Percentiles rank a stretch among this genome's conserved stretches.
These are phyloP conservation scores for Flagelloscypha sp. DNA, from an alignment of 768 basidiomycete species.

Conservation along the genomic window DNA sequence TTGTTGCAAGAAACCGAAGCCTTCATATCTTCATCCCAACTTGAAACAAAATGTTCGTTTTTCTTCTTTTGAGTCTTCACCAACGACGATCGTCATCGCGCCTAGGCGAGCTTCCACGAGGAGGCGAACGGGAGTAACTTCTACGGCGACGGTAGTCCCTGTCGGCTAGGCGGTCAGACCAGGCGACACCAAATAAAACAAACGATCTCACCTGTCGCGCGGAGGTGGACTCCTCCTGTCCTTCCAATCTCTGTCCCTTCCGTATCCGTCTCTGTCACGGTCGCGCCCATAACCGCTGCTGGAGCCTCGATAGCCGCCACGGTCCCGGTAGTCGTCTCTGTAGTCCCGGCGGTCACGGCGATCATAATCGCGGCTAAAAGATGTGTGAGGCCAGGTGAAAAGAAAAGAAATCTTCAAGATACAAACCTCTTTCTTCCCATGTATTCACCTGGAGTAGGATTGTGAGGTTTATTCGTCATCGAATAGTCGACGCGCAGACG, in stretches of 20 bases:
- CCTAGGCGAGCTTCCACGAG: slow-evolving; percentile 54
- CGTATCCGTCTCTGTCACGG: slow-evolving; percentile 52
- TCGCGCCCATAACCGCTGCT: slow-evolving; percentile 36
- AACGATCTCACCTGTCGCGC: slow-evolving; percentile 55
- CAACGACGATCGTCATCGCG: slow-evolving; percentile 20
- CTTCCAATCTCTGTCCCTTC: slow-evolving; percentile 72
- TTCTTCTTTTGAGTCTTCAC: no score
- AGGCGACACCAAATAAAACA: no score
- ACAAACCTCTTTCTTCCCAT: no score
- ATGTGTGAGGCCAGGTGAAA: slow-evolving; percentile 28
- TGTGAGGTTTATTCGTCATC: slow-evolving; percentile 88
- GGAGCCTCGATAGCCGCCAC: slow-evolving; percentile 30
- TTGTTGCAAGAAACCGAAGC: no score
- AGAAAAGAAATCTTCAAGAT: slow-evolving; percentile 65
- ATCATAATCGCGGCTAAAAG: slow-evolving; percentile 20
- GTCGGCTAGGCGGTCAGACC: no score
- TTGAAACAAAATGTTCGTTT: no score
- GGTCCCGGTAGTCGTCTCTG: slow-evolving; percentile 24
- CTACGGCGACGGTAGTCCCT: slow-evolving; percentile 67
- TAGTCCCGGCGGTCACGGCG: slow-evolving; percentile 29
- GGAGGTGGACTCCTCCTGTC: slow-evolving; percentile 73
- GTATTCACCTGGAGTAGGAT: slow-evolving; percentile 95
- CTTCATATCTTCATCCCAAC: no score
- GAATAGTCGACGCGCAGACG: slow-evolving; percentile 96
- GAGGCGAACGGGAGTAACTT: slow-evolving; percentile 76